phyloP scores from a whole-genome alignment of 768 basidiomycete genomes.

The Naganishia vishniacii region DNA sequence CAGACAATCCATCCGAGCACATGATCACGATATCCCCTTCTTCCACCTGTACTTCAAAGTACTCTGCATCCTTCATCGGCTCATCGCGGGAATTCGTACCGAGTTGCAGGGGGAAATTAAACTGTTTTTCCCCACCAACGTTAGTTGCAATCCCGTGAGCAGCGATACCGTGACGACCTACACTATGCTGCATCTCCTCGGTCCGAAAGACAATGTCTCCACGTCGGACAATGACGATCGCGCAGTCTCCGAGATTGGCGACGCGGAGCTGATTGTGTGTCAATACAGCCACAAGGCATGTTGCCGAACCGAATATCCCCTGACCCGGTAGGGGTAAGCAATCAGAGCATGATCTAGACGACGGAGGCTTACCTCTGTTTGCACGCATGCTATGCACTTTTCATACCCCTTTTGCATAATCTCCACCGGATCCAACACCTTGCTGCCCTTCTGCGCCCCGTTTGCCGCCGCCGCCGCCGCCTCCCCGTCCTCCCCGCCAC shows the following conservation, averaged over 20 bases:
- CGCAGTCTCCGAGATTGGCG: slow-evolving; percentile 53
- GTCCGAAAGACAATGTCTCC: slow-evolving; percentile 75
- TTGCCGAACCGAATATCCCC: slow-evolving; percentile 54
- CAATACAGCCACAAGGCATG: slow-evolving; percentile 52
- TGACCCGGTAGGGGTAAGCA: slow-evolving; percentile 23
- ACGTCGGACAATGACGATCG: slow-evolving; percentile 72
- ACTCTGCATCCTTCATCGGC: slow-evolving; percentile 61
- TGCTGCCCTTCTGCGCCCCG: too few species aligned
- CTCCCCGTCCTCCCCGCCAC: slow-evolving; percentile 33
- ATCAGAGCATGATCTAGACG: not conserved
- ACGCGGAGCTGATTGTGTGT: slow-evolving; percentile 42
- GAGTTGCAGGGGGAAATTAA: slow-evolving; percentile 49
- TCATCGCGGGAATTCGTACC: slow-evolving; percentile 56
- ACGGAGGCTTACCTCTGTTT: slow-evolving; percentile 45
- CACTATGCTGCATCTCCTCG: slow-evolving; percentile 88
- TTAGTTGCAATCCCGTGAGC: too few species aligned
- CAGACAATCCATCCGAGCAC: slow-evolving; percentile 47
- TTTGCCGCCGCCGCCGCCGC: slow-evolving; percentile 19
- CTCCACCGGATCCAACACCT: slow-evolving; percentile 50
- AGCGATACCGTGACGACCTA: slow-evolving; percentile 50
- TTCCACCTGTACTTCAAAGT: slow-evolving; percentile 52
- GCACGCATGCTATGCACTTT: slow-evolving; percentile 48
- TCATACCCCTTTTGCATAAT: slow-evolving; percentile 54
- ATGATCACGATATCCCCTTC: slow-evolving; percentile 50
- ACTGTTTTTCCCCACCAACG: too few species aligned